Evolutionary conservation across 768 basidiomycete genomes (phyloP).

Genomic region (Suillus alpinus): DNA sequence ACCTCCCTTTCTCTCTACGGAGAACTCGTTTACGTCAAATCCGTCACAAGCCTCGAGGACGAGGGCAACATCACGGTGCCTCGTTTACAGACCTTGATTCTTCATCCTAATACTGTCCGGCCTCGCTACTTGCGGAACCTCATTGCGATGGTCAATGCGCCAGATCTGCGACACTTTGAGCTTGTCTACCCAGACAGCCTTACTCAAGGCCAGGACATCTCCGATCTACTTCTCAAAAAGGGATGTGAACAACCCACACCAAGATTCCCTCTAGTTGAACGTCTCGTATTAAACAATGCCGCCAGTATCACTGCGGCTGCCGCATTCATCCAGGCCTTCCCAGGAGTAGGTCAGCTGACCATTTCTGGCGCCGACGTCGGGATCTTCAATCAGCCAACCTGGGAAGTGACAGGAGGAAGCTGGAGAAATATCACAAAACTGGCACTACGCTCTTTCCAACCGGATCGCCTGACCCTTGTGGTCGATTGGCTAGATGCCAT

Average conservation of each 20-base stretch:
- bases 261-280: constrained; percentile 27
- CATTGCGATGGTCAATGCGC: constrained; percentile 25
- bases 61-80: constrained; percentile 17
- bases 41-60: constrained; percentile 7
- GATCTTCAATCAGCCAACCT: constrained; percentile 12
- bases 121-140: constrained; percentile 31
- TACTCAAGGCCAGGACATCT: constrained; percentile 24
- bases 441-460: neutral
- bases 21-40: constrained; percentile 27
- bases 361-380: constrained; percentile 27
- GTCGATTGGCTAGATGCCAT: neutral
- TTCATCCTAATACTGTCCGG: constrained; percentile 29
- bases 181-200: constrained; percentile 31
- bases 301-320: constrained; percentile 22
- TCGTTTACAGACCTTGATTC: constrained; percentile 27
- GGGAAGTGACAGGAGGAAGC: neutral
- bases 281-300: constrained; percentile 23
- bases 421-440: neutral
- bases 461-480: neutral
- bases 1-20: constrained; percentile 26
- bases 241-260: constrained; percentile 7
- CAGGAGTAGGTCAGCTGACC: constrained; percentile 15
- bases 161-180: constrained; percentile 29
- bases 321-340: constrained; percentile 27
- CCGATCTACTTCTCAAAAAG: constrained; percentile 22